A percentile compares a stretch with the other conserved stretches of the same genome.
Conservation (phyloP, 257 asterid genomes). For the Asclepias syriaca region DNA sequence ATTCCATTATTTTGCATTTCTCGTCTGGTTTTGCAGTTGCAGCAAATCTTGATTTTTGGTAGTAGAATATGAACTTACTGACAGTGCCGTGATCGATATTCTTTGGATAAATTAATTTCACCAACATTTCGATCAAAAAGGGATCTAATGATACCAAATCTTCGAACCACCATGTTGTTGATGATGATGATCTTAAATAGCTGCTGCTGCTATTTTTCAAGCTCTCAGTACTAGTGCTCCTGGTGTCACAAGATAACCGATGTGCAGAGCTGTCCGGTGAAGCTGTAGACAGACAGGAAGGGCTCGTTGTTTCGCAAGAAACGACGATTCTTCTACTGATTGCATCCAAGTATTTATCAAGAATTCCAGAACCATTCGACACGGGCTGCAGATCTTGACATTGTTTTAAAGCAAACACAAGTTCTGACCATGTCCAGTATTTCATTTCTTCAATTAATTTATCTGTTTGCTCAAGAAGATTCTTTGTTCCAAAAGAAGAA, state of each 20-base stretch:
- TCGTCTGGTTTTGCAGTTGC: slow-evolving; percentile 27
- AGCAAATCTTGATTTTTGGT: slow-evolving; percentile 55
- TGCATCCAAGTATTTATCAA: slow-evolving; percentile 49
- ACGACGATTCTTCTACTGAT: slow-evolving; percentile 40
- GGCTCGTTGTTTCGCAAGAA: slow-evolving; percentile 55
- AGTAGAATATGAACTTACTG: slow-evolving; percentile 59
- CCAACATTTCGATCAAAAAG: slow-evolving; percentile 28
- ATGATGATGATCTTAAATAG: slow-evolving; percentile 32
- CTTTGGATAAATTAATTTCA: slow-evolving; percentile 37
- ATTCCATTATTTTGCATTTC: slow-evolving; percentile 40
- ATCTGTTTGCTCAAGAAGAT: slow-evolving; percentile 47
- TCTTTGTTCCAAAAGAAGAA: slow-evolving; percentile 18
- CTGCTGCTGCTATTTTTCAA: slow-evolving; percentile 30
- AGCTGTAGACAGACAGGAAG: slow-evolving; percentile 58
- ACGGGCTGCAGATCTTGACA: slow-evolving; percentile 41
- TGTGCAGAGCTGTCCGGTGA: slow-evolving; percentile 66
- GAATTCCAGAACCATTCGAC: slow-evolving; percentile 31
- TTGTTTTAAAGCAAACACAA: slow-evolving; percentile 49
- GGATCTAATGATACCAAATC: slow-evolving; percentile 43
- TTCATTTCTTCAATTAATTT: slow-evolving; percentile 46
- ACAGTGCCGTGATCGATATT: slow-evolving; percentile 48
- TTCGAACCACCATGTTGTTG: slow-evolving; percentile 84
- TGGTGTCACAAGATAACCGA: slow-evolving; percentile 62
- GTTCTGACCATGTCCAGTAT: slow-evolving; percentile 81
- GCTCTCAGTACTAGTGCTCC: slow-evolving; percentile 77